A percentile compares a stretch with the other conserved stretches of the same genome.
These are phyloP conservation scores for Emmonsiellopsis sp. DNA, from an alignment of 2,329 filamentous ascomycete genomes.

Conservation along the genomic window DNA sequence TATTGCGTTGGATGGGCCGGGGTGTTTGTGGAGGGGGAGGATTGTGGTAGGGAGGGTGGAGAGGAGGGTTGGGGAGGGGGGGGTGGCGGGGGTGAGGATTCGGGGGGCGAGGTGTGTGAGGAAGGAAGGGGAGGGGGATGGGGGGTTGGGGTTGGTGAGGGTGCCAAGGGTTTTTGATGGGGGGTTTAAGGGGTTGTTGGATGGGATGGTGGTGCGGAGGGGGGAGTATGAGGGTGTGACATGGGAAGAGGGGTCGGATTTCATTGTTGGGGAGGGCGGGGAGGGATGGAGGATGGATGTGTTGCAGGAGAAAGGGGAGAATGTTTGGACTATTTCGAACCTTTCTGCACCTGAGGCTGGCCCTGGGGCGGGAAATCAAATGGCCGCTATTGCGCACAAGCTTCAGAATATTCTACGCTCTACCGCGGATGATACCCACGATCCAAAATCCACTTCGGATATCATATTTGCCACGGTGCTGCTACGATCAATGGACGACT, in stretches of 20 bases:
- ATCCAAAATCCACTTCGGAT: conserved; percentile 23
- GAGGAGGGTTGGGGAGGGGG: conserved; percentile 60
- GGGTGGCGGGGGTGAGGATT: conserved; percentile 64
- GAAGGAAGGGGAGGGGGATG: conserved; percentile 25
- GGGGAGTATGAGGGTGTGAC: background rate
- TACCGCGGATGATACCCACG: background rate
- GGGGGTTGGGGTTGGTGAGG: conserved; percentile 19
- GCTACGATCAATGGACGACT: conserved; percentile 71
- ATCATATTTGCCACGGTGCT: conserved; percentile 51
- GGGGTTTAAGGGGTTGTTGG: conserved; percentile 43
- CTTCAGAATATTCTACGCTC: conserved; percentile 12
- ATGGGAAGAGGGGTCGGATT: background rate
- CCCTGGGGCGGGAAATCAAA: conserved; percentile 31
- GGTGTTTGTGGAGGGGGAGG: conserved; percentile 59
- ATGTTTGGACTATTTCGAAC: conserved; percentile 29
- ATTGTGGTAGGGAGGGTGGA: conserved; percentile 54
- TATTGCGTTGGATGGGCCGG: conserved; percentile 72
- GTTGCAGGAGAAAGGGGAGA: conserved; percentile 15
- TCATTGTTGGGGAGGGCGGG: background rate
- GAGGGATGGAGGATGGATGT: conserved; percentile 9
- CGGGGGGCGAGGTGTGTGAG: conserved; percentile 46
- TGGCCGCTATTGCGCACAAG: conserved; percentile 24
- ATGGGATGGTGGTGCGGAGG: conserved; percentile 8
- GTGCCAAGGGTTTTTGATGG: conserved; percentile 60
- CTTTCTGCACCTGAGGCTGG: conserved; percentile 32